Percentiles rank a stretch among this genome's conserved stretches.
Conservation (phyloP, 352 stramenopile genomes). For the Phytophthora citrophthora region DNA sequence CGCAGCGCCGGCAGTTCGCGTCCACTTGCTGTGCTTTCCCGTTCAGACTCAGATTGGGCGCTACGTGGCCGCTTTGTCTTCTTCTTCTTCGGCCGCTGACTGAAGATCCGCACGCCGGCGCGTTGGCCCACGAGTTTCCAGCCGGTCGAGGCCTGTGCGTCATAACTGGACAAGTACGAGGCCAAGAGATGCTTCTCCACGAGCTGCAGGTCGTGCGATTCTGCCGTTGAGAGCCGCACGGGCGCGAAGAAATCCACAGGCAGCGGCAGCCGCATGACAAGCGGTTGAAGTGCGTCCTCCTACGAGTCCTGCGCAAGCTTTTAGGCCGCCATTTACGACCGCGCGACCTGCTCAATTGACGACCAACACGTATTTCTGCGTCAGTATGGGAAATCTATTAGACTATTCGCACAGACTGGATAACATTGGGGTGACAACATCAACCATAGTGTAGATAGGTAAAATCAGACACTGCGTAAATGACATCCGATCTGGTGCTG, state of each 20-base stretch:
- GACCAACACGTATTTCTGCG: slow-evolving; percentile 1
- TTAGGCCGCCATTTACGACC: slow-evolving; percentile 4
- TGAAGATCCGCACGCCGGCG: slow-evolving; percentile 56
- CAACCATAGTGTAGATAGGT: no score
- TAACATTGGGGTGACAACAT: not conserved
- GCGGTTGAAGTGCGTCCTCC: slow-evolving; percentile 23
- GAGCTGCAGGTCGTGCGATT: slow-evolving; percentile 49
- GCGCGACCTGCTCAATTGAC: slow-evolving; percentile 14
- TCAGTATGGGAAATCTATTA: not conserved
- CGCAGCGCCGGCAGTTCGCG: slow-evolving; percentile 38
- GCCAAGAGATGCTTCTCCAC: slow-evolving; percentile 57
- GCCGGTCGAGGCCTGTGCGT: slow-evolving; percentile 20
- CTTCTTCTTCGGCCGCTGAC: slow-evolving; percentile 33
- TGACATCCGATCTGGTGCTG: not conserved
- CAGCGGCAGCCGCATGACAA: slow-evolving; percentile 52
- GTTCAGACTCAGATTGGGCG: slow-evolving; percentile 1
- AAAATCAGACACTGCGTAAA: no score
- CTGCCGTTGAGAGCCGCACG: slow-evolving; percentile 46
- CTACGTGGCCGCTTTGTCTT: slow-evolving; percentile 9
- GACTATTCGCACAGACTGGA: not conserved
- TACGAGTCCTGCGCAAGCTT: slow-evolving; percentile 1
- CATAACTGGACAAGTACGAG: slow-evolving; percentile 61
- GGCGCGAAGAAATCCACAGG: slow-evolving; percentile 56
- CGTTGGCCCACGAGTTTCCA: slow-evolving; percentile 62
- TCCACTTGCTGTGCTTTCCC: no score